Evolutionary conservation across 768 basidiomycete genomes (phyloP).

Genomic region (Amanita pallidorosea): DNA sequence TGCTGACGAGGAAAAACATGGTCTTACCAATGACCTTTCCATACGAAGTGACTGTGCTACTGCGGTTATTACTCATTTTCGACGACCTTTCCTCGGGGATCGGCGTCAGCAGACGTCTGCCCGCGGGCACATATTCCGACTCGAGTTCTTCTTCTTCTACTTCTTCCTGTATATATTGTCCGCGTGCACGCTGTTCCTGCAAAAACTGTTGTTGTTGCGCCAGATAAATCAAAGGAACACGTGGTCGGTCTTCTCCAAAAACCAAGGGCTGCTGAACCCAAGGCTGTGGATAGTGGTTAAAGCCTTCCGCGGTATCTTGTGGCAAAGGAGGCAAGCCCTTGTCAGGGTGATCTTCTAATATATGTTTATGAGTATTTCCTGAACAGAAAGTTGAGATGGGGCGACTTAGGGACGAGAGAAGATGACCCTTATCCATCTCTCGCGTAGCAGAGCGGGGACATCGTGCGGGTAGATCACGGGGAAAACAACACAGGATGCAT

Average conservation of each 20-base stretch:
- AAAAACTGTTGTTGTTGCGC: conserved; percentile 46
- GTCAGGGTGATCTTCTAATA: conserved; percentile 8
- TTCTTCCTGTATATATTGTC: background rate
- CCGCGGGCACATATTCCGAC: conserved; percentile 11
- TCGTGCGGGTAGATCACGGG: conserved; percentile 13
- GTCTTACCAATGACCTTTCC: conserved; percentile 49
- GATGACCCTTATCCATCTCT: conserved; percentile 52
- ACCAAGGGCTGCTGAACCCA: conserved; percentile 5
- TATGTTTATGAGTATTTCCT: background rate
- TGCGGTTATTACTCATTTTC: conserved; percentile 24
- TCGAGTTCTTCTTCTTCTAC: background rate
- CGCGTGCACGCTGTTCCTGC: background rate
- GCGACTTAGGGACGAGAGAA: conserved; percentile 17
- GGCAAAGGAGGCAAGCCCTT: conserved; percentile 14
- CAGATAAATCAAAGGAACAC: conserved; percentile 48
- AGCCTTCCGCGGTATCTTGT: background rate
- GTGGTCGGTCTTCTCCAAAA: conserved; percentile 23
- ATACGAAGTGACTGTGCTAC: conserved; percentile 46
- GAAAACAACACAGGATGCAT: conserved; percentile 17
- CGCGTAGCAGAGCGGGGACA: conserved; percentile 15
- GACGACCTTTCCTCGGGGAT: conserved; percentile 64
- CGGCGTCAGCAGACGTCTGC: conserved; percentile 35
- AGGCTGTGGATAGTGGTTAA: background rate
- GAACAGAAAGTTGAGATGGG: conserved; percentile 1
- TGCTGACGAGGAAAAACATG: background rate